Conservation (phyloP, 768 basidiomycete species). For the Tricholoma terreum region DNA sequence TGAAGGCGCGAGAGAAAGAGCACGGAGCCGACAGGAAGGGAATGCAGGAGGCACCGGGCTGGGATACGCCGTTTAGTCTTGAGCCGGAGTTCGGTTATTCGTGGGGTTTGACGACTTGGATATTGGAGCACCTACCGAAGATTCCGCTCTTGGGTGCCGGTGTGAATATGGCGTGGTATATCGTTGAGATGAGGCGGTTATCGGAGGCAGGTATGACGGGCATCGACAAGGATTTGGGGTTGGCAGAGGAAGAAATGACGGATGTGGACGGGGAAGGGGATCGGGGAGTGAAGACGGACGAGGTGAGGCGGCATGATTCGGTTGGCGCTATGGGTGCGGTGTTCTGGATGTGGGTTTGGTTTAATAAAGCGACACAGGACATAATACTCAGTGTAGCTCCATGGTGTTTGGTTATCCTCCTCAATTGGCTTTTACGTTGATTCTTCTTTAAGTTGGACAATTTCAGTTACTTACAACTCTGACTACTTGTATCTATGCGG, state of each 20-base stretch:
- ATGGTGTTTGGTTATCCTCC: not conserved
- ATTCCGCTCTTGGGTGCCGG: slow-evolving; percentile 68
- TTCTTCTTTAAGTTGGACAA: too few species aligned
- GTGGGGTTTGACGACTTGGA: slow-evolving; percentile 17
- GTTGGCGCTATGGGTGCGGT: slow-evolving; percentile 37
- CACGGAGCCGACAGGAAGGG: slow-evolving; percentile 8
- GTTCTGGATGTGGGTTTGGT: slow-evolving; percentile 49
- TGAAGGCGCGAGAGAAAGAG: slow-evolving; percentile 14
- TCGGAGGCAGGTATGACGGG: slow-evolving; percentile 21
- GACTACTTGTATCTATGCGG: too few species aligned
- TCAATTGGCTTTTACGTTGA: not conserved
- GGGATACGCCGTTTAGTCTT: slow-evolving; percentile 33
- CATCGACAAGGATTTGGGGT: not conserved
- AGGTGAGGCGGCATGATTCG: slow-evolving; percentile 10
- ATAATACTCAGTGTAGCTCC: not conserved
- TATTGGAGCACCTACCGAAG: slow-evolving; percentile 36
- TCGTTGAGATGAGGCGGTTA: slow-evolving; percentile 51
- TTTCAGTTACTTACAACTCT: too few species aligned
- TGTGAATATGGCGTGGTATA: slow-evolving; percentile 64
- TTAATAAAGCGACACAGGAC: not conserved
- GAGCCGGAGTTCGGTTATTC: slow-evolving; percentile 34
- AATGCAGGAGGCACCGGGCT: slow-evolving; percentile 6
- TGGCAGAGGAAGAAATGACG: slow-evolving; percentile 1
- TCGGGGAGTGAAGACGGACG: too few species aligned
- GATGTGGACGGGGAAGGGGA: not conserved